Conservation (phyloP, 2,329 filamentous ascomycete species). For the Microdochium paspali region DNA sequence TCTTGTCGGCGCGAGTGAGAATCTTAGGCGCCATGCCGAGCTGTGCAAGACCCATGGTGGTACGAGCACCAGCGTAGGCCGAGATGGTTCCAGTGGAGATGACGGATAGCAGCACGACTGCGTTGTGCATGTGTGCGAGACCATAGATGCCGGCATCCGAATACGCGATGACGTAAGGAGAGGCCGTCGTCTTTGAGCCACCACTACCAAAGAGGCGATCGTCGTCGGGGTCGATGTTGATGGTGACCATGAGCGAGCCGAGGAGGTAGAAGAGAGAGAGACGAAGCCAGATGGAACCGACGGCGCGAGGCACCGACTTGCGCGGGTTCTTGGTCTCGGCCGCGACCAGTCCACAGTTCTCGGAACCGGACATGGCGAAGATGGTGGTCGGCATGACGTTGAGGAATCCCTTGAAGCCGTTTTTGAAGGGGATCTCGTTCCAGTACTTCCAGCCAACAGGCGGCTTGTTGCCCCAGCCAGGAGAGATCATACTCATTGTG, state of each 20-base stretch:
- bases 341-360: constrained; percentile 31
- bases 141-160: constrained; percentile 25
- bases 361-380: constrained; percentile 42
- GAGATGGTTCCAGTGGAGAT: constrained; percentile 32
- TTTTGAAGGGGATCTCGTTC: constrained; percentile 27
- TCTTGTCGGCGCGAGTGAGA: constrained; percentile 20
- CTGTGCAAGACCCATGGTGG: constrained; percentile 30
- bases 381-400: constrained; percentile 35
- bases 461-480: constrained; percentile 28
- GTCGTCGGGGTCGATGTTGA: constrained; percentile 30
- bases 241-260: constrained; percentile 32
- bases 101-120: constrained; percentile 35
- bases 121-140: constrained; percentile 37
- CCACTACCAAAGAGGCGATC: constrained; percentile 26
- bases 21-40: constrained; percentile 29
- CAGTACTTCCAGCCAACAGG: constrained; percentile 34
- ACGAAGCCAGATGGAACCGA: constrained; percentile 34
- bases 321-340: constrained; percentile 31
- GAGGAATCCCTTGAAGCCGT: constrained; percentile 41
- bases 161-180: constrained; percentile 35
- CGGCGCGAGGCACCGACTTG: constrained; percentile 30
- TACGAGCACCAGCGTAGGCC: constrained; percentile 31
- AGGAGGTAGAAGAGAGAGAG: constrained; percentile 34
- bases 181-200: constrained; percentile 26
- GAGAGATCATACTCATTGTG: constrained; percentile 30